These are phyloP conservation scores for Acephala macrosclerotiorum DNA, from an alignment of 2,329 filamentous ascomycete genomes.

Conservation along the genomic window DNA sequence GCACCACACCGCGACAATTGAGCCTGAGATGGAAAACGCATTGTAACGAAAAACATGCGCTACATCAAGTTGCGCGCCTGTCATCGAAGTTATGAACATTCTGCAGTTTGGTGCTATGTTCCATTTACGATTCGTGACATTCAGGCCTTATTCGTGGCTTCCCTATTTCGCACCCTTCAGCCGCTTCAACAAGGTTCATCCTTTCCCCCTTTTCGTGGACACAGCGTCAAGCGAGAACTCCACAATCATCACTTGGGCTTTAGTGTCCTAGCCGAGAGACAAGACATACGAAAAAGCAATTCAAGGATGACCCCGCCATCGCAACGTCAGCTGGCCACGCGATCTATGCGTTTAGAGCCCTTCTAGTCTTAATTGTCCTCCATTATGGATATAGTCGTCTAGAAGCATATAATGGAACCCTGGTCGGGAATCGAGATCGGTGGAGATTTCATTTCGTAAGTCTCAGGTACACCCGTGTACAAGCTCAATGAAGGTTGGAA, in stretches of 20 bases:
- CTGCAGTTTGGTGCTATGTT: not conserved
- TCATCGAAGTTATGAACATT: not conserved
- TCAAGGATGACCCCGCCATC: slow-evolving; percentile 1
- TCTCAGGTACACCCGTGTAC: not conserved
- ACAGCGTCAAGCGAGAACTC: not conserved
- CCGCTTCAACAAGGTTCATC: not conserved
- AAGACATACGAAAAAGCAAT: not conserved
- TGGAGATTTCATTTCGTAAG: not conserved
- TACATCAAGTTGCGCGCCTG: not conserved
- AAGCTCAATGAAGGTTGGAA: not conserved
- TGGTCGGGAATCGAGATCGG: not conserved
- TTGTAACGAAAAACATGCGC: not conserved
- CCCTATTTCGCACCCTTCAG: not conserved
- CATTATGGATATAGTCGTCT: not conserved
- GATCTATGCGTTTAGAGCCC: not conserved
- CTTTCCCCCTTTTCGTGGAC: not conserved
- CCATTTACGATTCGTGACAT: not conserved
- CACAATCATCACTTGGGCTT: not conserved
- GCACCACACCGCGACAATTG: not conserved
- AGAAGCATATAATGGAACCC: not conserved
- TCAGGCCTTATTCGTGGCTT: not conserved
- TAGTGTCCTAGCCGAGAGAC: not conserved
- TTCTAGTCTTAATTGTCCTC: not conserved
- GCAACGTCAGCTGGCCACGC: not conserved
- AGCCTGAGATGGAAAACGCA: not conserved